phyloP scores from a whole-genome alignment of 2,329 filamentous ascomycete species.

The Aspergillus calidoustus region DNA sequence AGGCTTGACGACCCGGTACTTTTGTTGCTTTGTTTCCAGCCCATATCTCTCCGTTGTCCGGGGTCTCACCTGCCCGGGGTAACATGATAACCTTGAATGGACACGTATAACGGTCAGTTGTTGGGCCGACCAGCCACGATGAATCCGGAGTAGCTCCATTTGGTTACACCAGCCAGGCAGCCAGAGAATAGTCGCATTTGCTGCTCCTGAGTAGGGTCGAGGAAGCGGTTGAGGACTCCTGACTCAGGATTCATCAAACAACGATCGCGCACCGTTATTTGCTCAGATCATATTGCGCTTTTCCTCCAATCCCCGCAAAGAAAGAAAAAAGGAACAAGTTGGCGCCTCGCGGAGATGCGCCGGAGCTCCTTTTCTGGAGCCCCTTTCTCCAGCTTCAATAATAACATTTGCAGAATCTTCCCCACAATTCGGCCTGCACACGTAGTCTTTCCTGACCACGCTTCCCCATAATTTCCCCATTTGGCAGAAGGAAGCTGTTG shows the following conservation, averaged over 20 bases:
- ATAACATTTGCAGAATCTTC: not conserved
- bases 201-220: not conserved
- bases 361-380: not conserved
- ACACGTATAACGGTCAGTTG: not conserved
- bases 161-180: not conserved
- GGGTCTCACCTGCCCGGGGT: not conserved
- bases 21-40: not conserved
- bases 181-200: not conserved
- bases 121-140: not conserved
- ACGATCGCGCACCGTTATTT: not conserved
- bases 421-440: not conserved
- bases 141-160: not conserved
- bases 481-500: not conserved
- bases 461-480: not conserved
- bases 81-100: not conserved
- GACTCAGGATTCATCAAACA: not conserved
- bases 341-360: not conserved
- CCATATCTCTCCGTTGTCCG: not conserved
- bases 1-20: not conserved
- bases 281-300: not conserved
- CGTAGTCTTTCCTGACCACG: not conserved
- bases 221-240: not conserved
- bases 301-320: not conserved
- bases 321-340: constrained; percentile 1
- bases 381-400: not conserved